phyloP scores from a whole-genome alignment of 163 green algal species.

The Scenedesmus sp. region DNA sequence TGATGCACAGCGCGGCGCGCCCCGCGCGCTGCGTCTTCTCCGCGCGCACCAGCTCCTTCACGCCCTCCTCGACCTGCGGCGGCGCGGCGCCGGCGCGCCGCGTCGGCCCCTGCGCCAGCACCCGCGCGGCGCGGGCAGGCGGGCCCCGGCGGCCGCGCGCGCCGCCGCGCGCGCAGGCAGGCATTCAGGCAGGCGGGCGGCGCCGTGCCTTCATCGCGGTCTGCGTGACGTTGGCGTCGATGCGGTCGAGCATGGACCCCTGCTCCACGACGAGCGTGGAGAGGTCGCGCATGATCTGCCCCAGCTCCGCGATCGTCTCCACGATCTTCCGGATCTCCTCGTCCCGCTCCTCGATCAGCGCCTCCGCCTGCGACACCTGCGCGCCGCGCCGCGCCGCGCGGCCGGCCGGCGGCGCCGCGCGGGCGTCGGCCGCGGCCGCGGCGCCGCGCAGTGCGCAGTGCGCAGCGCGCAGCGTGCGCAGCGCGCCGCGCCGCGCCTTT shows the following conservation, averaged over 20 bases:
- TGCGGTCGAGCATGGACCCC: constrained; percentile 96
- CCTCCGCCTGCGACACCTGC: constrained; percentile 48
- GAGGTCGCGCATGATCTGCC: constrained; percentile 98
- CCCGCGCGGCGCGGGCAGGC: background rate
- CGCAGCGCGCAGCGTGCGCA: too few species aligned
- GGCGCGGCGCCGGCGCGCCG: background rate
- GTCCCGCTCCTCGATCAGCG: constrained; percentile 68
- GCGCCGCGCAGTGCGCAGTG: too few species aligned
- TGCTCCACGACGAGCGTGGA: constrained; percentile 97
- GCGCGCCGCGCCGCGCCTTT: too few species aligned
- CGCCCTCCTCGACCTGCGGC: constrained; percentile 66
- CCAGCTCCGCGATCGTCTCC: constrained; percentile 77
- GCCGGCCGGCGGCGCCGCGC: too few species aligned
- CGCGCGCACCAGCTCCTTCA: constrained; percentile 83
- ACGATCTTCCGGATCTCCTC: constrained; percentile 75
- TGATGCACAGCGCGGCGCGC: constrained; percentile 90
- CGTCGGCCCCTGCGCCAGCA: background rate
- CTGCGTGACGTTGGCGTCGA: constrained; percentile 97
- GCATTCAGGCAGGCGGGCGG: too few species aligned
- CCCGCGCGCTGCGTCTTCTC: constrained; percentile 90
- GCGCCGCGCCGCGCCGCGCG: background rate
- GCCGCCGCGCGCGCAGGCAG: background rate
- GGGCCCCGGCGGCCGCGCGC: background rate
- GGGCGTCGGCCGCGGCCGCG: too few species aligned
- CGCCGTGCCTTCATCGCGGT: constrained; percentile 65